phyloP scores from a whole-genome alignment of 139 green algal genomes.

The Auxenochlorella protothecoides region DNA sequence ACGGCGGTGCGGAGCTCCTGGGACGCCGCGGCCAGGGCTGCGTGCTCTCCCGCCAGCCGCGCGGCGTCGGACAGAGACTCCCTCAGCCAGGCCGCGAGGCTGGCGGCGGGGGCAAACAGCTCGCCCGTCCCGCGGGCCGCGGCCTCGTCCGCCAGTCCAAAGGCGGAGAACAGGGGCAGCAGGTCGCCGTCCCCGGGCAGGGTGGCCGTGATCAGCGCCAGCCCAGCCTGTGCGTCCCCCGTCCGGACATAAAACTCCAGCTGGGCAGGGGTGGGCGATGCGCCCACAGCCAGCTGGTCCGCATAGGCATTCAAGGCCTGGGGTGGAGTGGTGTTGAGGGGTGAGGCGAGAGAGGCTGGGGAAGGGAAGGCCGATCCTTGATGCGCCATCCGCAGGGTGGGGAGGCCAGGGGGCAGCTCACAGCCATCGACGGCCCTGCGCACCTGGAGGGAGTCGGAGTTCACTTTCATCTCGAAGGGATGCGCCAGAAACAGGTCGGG shows the following conservation, averaged over 20 bases:
- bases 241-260: constrained; percentile 25
- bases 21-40: constrained; percentile 51
- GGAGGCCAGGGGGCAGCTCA: too few species aligned
- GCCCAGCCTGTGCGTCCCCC: constrained; percentile 1
- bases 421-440: neutral
- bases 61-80: constrained; percentile 58
- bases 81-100: constrained; percentile 61
- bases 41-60: constrained; percentile 56
- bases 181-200: neutral
- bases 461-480: constrained; percentile 56
- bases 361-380: too few species aligned
- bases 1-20: constrained; percentile 36
- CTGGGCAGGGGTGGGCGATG: constrained; percentile 7
- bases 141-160: constrained; percentile 41
- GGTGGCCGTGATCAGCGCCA: constrained; percentile 18
- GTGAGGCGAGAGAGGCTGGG: too few species aligned
- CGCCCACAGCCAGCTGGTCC: constrained; percentile 45
- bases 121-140: constrained; percentile 8
- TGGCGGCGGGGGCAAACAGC: neutral
- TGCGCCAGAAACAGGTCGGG: constrained; percentile 69
- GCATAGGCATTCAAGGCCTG: constrained; percentile 72
- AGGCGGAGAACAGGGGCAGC: constrained; percentile 65
- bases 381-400: too few species aligned
- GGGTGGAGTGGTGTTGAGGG: neutral
- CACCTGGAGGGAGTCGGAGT: constrained; percentile 70